These are phyloP conservation scores for Bonia amplexicaulis DNA, from an alignment of 176 grass and related monocot species.

Conservation along the genomic window DNA sequence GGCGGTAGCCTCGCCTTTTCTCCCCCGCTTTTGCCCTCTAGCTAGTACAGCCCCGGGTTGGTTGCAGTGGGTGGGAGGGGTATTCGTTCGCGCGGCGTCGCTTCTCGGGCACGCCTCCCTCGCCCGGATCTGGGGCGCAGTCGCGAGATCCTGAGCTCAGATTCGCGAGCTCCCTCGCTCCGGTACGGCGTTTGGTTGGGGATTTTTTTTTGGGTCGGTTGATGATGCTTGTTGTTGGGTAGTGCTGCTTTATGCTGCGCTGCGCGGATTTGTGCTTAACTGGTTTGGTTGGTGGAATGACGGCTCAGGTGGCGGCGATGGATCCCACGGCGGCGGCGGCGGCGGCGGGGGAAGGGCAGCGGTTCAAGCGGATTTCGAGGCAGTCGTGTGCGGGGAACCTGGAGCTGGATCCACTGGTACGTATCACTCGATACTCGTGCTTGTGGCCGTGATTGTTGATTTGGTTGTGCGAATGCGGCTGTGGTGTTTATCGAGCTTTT, in stretches of 20 bases:
- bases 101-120: constrained; percentile 14
- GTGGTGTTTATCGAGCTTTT: background rate
- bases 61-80: constrained; percentile 26
- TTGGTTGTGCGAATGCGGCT: constrained; percentile 5
- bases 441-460: background rate
- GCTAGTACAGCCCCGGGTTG: constrained; percentile 7
- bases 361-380: constrained; percentile 73
- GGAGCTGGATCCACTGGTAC: constrained; percentile 76
- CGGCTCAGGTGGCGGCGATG: constrained; percentile 34
- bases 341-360: constrained; percentile 53
- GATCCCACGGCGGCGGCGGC: constrained; percentile 48
- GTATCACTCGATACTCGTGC: constrained; percentile 1
- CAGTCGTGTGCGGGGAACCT: constrained; percentile 47
- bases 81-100: constrained; percentile 1
- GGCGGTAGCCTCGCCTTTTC: constrained; percentile 16
- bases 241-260: background rate
- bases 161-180: constrained; percentile 6
- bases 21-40: background rate
- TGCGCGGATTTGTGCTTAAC: constrained; percentile 9
- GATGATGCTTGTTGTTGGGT: background rate
- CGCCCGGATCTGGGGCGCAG: constrained; percentile 37
- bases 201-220: background rate
- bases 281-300: constrained; percentile 16
- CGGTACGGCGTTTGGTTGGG: constrained; percentile 1
- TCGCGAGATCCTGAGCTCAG: constrained; percentile 43